A percentile compares a stretch with the other conserved stretches of the same genome.
Evolutionary conservation across 495 filamentous ascomycete genomes (phyloP).

Genomic region (Podospora fimiseda): DNA sequence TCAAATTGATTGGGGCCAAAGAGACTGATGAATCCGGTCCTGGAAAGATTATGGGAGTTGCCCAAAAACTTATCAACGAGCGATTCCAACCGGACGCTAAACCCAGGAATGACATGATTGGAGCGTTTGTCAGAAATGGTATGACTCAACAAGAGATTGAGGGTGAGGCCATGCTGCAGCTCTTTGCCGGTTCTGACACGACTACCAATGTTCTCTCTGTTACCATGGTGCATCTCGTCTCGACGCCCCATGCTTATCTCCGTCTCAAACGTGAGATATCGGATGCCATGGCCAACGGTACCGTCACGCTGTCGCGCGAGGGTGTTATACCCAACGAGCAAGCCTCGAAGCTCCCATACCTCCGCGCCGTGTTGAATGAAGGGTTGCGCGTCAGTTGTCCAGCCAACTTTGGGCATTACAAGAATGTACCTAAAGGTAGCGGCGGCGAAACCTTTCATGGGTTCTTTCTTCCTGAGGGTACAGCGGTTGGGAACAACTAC

Average conservation of each 20-base stretch:
- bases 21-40: conserved; percentile 4
- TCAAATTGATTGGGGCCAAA: conserved; percentile 1
- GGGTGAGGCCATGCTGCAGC: conserved; percentile 37
- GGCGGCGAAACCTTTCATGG: too few species aligned
- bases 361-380: conserved; percentile 42
- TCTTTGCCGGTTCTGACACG: conserved; percentile 56
- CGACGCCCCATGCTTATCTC: conserved; percentile 39
- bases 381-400: conserved; percentile 38
- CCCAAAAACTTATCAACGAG: conserved; percentile 3
- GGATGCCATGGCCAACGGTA: conserved; percentile 19
- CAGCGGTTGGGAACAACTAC: too few species aligned
- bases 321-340: conserved; percentile 33
- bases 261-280: conserved; percentile 52
- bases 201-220: conserved; percentile 53
- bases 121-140: conserved; percentile 31
- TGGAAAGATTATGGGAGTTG: conserved; percentile 5
- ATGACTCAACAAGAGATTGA: conserved; percentile 33
- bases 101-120: conserved; percentile 7
- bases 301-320: conserved; percentile 20
- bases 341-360: conserved; percentile 35
- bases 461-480: too few species aligned
- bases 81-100: not conserved
- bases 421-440: too few species aligned
- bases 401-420: conserved; percentile 22
- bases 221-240: conserved; percentile 47